Conservation (phyloP, 2,329 filamentous ascomycete species). For the Cadophora gregata region DNA sequence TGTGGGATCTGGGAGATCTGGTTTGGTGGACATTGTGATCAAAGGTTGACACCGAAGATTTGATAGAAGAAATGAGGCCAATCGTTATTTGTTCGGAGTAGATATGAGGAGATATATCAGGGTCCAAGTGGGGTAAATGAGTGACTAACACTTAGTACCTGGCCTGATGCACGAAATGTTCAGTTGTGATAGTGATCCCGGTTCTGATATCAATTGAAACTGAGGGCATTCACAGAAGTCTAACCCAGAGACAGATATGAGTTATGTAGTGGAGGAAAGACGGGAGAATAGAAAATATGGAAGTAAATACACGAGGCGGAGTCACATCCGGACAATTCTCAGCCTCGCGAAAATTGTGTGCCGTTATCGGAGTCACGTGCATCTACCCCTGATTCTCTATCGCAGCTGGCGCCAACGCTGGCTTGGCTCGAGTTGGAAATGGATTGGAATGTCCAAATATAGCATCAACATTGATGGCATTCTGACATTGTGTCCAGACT, state of each 20-base stretch:
- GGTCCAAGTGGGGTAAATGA: background rate
- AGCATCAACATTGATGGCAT: conserved; percentile 5
- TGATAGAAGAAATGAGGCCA: background rate
- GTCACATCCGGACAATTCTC: conserved; percentile 13
- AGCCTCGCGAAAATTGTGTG: conserved; percentile 21
- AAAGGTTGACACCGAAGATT: background rate
- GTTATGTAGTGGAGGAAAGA: background rate
- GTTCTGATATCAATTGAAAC: background rate
- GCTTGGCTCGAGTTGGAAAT: background rate
- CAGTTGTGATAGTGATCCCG: background rate
- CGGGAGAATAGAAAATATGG: too few species aligned
- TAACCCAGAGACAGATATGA: background rate
- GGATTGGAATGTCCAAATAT: conserved; percentile 1
- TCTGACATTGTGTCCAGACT: background rate
- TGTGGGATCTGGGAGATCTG: conserved; percentile 58
- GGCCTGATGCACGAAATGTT: background rate
- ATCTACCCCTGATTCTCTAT: background rate
- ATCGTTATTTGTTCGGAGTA: background rate
- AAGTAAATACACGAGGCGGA: conserved; percentile 5
- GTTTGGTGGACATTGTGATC: conserved; percentile 29
- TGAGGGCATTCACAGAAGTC: background rate
- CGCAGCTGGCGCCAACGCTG: background rate
- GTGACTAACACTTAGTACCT: conserved; percentile 2
- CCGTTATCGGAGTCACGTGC: conserved; percentile 25
- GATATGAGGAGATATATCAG: conserved; percentile 1